Evolutionary conservation across 2,329 filamentous ascomycete species (phyloP), one percentile per base, ranked within the genome.

Genomic region (Fusarium algeriense): DNA sequence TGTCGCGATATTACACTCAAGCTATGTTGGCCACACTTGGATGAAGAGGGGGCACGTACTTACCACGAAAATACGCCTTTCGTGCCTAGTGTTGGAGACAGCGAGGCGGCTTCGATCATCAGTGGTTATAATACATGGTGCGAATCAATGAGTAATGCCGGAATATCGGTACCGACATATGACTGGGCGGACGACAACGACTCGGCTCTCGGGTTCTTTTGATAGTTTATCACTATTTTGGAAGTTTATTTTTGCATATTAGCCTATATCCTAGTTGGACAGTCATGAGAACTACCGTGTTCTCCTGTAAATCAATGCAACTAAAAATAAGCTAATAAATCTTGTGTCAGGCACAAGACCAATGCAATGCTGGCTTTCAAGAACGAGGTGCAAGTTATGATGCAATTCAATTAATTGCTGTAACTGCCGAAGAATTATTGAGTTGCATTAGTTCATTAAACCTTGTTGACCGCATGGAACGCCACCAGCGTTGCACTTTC

Each of bases 1-100:
- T 73, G 70, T 14, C 70, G 70, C 13, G 70, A 73, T 3, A 73
- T 73, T 2, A 68, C 66, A 7, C 70, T 73, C 13, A 71, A 68
- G 41, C 45, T 73, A 2, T 70, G 70, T 63, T 73, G 70, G 70
- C 67, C 70, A 12, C 56, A 73, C 8, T 30, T 73, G 5, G 35
- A 70, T 2, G 62, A 67, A 34, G 69, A 72, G 5, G 56, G 43
- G 14, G 23, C 60, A 5, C 69, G 40, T 4, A n/a, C 52, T 1
- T 70, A 70, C 17, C 35, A n/a, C 3, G 68, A 70, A 2, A 70
- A 52, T 9, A 19, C 67, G 6, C 17, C 49, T 0, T 67, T 73
- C 6, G 50, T 73, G 17, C 40, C 70, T 6, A 54, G 60, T 15
- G 50, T 62, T 4, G 67, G 48, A 40, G 70, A 73, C 8, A 66